These are phyloP conservation scores for Pseudocercospora pini-densiflorae DNA, from an alignment of 2,329 filamentous ascomycete species.

Conservation along the genomic window DNA sequence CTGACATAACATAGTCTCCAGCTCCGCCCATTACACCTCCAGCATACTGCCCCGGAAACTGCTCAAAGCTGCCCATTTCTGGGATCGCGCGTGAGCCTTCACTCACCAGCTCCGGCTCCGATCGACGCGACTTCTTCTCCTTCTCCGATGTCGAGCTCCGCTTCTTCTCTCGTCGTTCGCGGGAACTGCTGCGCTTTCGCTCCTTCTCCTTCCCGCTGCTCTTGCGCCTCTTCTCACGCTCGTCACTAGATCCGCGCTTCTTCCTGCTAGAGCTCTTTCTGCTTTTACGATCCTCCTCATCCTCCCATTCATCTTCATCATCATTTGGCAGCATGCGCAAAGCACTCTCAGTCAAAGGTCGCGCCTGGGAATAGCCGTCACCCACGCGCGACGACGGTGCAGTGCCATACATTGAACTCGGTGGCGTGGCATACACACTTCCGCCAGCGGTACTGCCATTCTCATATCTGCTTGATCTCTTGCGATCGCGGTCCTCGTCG, in stretches of 20 bases:
- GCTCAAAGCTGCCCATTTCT: constrained; percentile 37
- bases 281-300: constrained; percentile 36
- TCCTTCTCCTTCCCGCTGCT: constrained; percentile 37
- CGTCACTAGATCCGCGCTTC: constrained; percentile 29
- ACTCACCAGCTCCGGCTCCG: constrained; percentile 22
- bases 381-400: constrained; percentile 36
- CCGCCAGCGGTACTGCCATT: constrained; percentile 9
- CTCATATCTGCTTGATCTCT: constrained; percentile 7
- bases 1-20: constrained; percentile 33
- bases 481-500: constrained; percentile 23
- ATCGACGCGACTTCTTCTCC: constrained; percentile 24
- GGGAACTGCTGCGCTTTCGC: constrained; percentile 34
- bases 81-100: constrained; percentile 34
- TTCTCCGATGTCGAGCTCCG: constrained; percentile 21
- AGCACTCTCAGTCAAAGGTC: constrained; percentile 41
- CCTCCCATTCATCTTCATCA: constrained; percentile 39
- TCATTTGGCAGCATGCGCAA: constrained; percentile 38
- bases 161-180: constrained; percentile 28
- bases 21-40: constrained; percentile 26
- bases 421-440: constrained; percentile 15
- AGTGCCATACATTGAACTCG: constrained; percentile 40
- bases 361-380: constrained; percentile 20
- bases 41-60: constrained; percentile 39
- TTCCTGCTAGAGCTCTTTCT: constrained; percentile 36
- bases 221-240: constrained; percentile 34